A percentile compares a stretch with the other conserved stretches of the same genome.
Conservation (phyloP, 2,329 filamentous ascomycete species). For the Bisporella sp. region DNA sequence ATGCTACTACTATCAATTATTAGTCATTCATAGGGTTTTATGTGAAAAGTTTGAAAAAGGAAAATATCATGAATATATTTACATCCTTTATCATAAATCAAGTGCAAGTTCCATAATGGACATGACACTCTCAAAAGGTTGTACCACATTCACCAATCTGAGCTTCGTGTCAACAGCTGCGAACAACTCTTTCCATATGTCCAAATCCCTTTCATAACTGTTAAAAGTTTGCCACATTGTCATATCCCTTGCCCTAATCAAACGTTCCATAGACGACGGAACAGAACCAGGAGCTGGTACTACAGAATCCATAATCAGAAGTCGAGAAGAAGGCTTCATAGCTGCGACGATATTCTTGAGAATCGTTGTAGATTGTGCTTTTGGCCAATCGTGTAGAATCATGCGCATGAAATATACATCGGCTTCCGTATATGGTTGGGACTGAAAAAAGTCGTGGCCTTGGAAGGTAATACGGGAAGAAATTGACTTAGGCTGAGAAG, state of each 20-base stretch:
- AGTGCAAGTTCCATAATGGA: conserved; percentile 1
- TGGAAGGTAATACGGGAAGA: conserved; percentile 12
- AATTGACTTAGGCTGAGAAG: conserved; percentile 2
- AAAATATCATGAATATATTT: too few species aligned
- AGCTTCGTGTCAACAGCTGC: conserved; percentile 21
- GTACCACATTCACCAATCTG: neutral
- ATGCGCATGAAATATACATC: conserved; percentile 39
- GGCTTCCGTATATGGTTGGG: conserved; percentile 23
- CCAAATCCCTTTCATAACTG: conserved; percentile 27
- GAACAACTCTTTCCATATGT: conserved; percentile 28
- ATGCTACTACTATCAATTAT: too few species aligned
- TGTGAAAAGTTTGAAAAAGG: too few species aligned
- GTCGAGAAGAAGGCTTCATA: neutral
- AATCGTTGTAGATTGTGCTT: conserved; percentile 31
- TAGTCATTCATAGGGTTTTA: too few species aligned
- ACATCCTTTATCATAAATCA: neutral
- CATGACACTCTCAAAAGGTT: conserved; percentile 7
- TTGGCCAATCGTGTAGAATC: conserved; percentile 44
- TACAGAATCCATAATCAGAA: conserved; percentile 29
- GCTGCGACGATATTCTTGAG: conserved; percentile 22
- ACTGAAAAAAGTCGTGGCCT: conserved; percentile 22
- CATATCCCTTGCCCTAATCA: conserved; percentile 28
- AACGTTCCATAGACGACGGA: conserved; percentile 15
- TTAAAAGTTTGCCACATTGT: conserved; percentile 31
- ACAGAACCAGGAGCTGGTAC: conserved; percentile 25